Base-by-base conservation (phyloP, 2,329 filamentous ascomycete genomes). In the Cercospora brassicicola region DNA sequence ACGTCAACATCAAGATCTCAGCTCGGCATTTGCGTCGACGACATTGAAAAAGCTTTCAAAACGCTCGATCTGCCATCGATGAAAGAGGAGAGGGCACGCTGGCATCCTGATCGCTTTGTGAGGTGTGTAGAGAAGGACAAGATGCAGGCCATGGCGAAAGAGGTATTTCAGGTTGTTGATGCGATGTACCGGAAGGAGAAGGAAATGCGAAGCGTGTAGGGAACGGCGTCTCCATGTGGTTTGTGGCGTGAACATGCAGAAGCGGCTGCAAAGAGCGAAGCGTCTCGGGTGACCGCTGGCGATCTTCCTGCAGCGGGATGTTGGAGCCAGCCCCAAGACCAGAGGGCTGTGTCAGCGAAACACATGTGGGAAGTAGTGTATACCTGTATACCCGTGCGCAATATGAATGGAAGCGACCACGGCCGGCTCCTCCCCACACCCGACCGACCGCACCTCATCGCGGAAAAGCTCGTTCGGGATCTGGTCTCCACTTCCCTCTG, bases 141-240 rank as follows among this genome's bases (percentile, higher is more conserved):
- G 11, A 67, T 63, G 65, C 65, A 63, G 39, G 39, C 18, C 20
- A 71, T 67, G 69, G 71, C 71, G 13, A 55, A 53, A 30, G 67
- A 69, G 63, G 31, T 72, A 2, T 72, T 72, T 42, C 67, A 71
- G 2, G 69, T 69, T 28, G 31, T 70, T 13, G 62, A 65, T 18
- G 66, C 59, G 8, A 59, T 71, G 60, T 64, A 64, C 15, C 28
- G 48, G 31, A 57, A 56, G 51, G 65, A 39, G 59, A 51, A 9
- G 23, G n/a, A 31, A 33, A 42, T n/a, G 55, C 36, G 48, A 33
- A 64, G 39, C 20, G n/a, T 48, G 26, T 62, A 48, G 28, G 30
- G 28, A 23, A n/a, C 13, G 55, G 55, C 23, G 55, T 33, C 31
- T 15, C 2, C 15, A 0, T 1, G 15, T 5, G 28, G 28, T 2